A percentile compares a stretch with the other conserved stretches of the same genome.
Conservation (phyloP, 2,329 filamentous ascomycete species). For the Madurella mycetomatis region DNA sequence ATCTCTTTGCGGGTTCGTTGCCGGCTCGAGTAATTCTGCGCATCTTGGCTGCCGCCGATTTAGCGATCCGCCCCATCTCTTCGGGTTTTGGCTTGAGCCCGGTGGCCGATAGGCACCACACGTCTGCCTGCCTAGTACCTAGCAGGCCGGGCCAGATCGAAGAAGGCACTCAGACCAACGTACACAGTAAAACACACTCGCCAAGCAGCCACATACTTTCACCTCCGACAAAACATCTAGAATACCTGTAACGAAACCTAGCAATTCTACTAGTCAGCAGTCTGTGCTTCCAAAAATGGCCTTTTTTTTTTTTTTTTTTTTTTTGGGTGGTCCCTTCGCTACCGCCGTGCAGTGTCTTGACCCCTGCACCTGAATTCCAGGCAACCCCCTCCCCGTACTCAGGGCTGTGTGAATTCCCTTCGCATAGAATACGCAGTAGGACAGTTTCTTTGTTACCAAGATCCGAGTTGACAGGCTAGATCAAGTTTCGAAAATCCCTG, state of each 20-base stretch:
- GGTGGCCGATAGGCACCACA: constrained; percentile 6
- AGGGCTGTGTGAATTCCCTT: too few relatives aligned
- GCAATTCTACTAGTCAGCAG: not conserved
- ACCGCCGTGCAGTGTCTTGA: too few relatives aligned
- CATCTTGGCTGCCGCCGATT: not conserved
- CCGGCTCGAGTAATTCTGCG: constrained; percentile 8
- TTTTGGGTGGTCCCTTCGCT: too few relatives aligned
- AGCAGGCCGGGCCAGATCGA: not conserved
- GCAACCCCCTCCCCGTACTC: too few relatives aligned
- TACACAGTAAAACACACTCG: not conserved
- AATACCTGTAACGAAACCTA: not conserved
- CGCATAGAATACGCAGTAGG: too few relatives aligned
- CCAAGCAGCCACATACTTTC: not conserved
- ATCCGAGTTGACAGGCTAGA: too few relatives aligned
- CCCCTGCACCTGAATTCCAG: too few relatives aligned
- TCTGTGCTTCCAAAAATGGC: not conserved
- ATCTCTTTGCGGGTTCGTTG: constrained; percentile 4
- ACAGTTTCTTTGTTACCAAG: too few relatives aligned
- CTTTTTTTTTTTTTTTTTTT: too few relatives aligned
- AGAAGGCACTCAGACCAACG: too few relatives aligned
- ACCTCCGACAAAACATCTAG: not conserved
- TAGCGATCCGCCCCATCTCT: constrained; percentile 7
- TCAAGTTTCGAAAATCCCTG: too few relatives aligned
- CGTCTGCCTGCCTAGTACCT: not conserved
- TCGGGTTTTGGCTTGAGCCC: constrained; percentile 17